Base-by-base conservation (phyloP, 2,329 filamentous ascomycete species). In the Bipolaris cookei region DNA sequence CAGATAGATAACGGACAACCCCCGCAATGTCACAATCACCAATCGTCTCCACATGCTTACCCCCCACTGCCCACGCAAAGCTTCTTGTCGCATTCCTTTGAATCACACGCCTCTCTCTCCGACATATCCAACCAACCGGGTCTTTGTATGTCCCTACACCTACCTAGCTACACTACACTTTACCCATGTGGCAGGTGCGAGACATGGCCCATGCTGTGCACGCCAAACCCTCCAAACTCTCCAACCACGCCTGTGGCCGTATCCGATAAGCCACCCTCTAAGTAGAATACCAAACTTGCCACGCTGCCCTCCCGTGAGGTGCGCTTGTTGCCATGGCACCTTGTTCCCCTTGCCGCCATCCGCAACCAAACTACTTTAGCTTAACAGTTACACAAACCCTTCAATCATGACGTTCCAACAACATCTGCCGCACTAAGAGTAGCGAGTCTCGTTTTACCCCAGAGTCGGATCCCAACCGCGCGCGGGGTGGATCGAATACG, bases 401-500 rank as follows among this genome's bases (percentile, higher is more conserved):
- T 55, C 58, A 37, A 47, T n/a, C 43, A 46, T 58, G 52, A 46
- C 56, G 41, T 59, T 50, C 41, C 28, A 30, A 11, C 28, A 53
- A 43, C 34, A 56, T 56, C 51, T 46, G 44, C 30, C 44, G 59
- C 62, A 55, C 68, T 71, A 30, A 11, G 28, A 30, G 28, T 30
- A 71, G 52, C 23, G 30, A 45, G 34, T 42, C 42, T 56, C 28
- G 42, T 41, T 34, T 53, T 61, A 65, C 67, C 69, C 69, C 64
- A 60, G 66, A 65, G 58, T 65, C 64, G 54, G 55, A 67, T 66
- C 61, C 48, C 53, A 53, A 43, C 49, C 60, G 48, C 63, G 58
- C 62, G 67, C 13, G 21, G 28, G 39, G 39, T 68, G 69, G 64
- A 62, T 58, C 68, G 53, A 57, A 68, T 69, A 70, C 66, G 68